Evolutionary conservation across 2,329 filamentous ascomycete genomes (phyloP).

Genomic region (Fragosphaeria purpurea): DNA sequence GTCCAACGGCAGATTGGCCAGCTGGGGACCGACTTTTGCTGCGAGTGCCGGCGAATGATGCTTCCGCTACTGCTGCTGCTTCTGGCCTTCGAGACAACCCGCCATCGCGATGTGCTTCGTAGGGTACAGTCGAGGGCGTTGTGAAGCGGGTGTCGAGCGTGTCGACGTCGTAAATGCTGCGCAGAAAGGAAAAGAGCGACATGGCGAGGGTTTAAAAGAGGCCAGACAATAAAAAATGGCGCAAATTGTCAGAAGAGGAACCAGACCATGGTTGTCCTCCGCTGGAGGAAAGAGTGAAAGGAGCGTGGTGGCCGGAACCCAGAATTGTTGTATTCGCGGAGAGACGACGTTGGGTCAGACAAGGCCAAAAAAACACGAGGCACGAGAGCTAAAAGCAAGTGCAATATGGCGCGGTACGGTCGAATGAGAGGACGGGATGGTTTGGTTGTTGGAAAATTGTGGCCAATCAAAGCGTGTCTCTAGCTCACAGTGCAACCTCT

Average conservation of each 20-base stretch:
- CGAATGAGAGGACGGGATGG: too few species aligned
- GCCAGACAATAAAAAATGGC: too few species aligned
- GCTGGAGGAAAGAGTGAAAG: too few species aligned
- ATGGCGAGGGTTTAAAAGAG: constrained; percentile 3
- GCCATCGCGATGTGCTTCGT: constrained; percentile 30
- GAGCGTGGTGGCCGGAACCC: neutral
- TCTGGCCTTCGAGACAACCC: too few species aligned
- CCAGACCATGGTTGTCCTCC: constrained; percentile 4
- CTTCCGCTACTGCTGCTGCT: constrained; percentile 26
- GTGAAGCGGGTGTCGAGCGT: constrained; percentile 41
- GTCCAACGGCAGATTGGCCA: neutral
- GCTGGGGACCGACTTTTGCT: constrained; percentile 30
- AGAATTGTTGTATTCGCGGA: too few species aligned
- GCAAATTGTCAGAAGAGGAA: neutral
- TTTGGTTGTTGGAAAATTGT: too few species aligned
- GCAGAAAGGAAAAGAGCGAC: constrained; percentile 34
- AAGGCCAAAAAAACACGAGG: too few species aligned
- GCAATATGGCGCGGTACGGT: too few species aligned
- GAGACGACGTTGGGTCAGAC: too few species aligned
- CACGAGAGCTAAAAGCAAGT: too few species aligned
- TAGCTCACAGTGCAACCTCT: neutral
- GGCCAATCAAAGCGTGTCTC: too few species aligned
- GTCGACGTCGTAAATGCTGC: constrained; percentile 39
- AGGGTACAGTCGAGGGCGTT: constrained; percentile 58
- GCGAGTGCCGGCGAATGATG: neutral